Percentiles rank a stretch among this genome's conserved stretches.
Conservation (phyloP, 805 yeast species). For the Candida jianshihensis region DNA sequence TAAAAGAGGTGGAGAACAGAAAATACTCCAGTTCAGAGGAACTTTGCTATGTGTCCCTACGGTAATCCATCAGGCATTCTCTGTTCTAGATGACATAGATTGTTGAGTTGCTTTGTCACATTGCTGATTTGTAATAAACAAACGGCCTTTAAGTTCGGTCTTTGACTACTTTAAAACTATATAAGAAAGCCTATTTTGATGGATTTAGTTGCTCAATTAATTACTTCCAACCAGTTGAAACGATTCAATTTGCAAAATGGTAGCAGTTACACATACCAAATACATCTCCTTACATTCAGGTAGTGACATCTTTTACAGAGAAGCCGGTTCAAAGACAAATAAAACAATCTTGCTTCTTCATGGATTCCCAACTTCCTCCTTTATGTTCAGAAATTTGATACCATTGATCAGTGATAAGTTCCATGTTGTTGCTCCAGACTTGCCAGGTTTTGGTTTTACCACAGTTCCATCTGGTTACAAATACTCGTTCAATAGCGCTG, state of each 20-base stretch:
- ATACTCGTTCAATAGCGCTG: slow-evolving; percentile 27
- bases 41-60: no score
- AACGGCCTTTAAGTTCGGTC: no score
- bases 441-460: slow-evolving; percentile 38
- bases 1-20: no score
- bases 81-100: no score
- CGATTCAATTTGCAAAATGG: no score
- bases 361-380: slow-evolving; percentile 39
- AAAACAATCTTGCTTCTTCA: slow-evolving; percentile 33
- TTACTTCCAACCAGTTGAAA: no score
- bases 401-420: slow-evolving; percentile 29
- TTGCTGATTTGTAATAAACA: no score
- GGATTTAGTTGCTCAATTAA: no score
- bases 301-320: slow-evolving; percentile 29
- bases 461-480: slow-evolving; percentile 22
- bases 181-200: no score
- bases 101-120: no score
- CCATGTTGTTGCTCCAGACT: slow-evolving; percentile 37
- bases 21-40: no score
- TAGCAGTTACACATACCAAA: neutral
- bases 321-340: slow-evolving; percentile 31
- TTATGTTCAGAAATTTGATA: slow-evolving; percentile 31
- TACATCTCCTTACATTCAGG: slow-evolving; percentile 1
- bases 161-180: neutral
- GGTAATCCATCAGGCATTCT: no score